These are phyloP conservation scores for Lepiota venenata DNA, from an alignment of 768 basidiomycete genomes.

Conservation along the genomic window DNA sequence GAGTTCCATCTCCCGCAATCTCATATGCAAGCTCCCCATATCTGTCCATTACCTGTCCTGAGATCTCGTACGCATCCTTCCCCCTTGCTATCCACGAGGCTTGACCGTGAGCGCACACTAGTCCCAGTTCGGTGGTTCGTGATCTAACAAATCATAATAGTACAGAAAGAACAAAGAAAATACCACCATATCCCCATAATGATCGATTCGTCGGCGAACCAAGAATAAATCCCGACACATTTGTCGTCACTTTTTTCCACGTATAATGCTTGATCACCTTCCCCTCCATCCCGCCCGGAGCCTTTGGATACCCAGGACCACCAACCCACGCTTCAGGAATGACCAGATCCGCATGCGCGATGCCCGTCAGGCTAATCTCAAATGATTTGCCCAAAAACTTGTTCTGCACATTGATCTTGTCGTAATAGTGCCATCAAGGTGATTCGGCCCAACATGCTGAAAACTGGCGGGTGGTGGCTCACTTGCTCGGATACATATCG, in stretches of 20 bases:
- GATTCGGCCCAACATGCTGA: conserved; percentile 95
- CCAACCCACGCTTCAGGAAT: conserved; percentile 43
- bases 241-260: conserved; percentile 94
- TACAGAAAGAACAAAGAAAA: not conserved
- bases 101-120: conserved; percentile 91
- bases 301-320: conserved; percentile 63
- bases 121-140: conserved; percentile 92
- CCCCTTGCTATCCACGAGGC: conserved; percentile 93
- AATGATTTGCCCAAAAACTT: conserved; percentile 97
- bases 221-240: conserved; percentile 89
- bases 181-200: conserved; percentile 93
- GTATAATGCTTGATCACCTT: conserved; percentile 87
- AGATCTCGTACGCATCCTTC: conserved; percentile 89
- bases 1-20: conserved; percentile 93
- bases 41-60: conserved; percentile 73
- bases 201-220: conserved; percentile 86
- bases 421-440: conserved; percentile 86
- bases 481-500: conserved; percentile 96
- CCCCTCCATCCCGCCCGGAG: conserved; percentile 35
- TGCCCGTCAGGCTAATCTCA: conserved; percentile 94
- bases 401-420: conserved; percentile 95
- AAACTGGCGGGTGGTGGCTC: conserved; percentile 94
- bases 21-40: conserved; percentile 71
- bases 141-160: conserved; percentile 37
- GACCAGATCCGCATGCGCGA: conserved; percentile 83